Base-by-base conservation (phyloP, 208 protist genomes). In the Angomonas deanei region DNA sequence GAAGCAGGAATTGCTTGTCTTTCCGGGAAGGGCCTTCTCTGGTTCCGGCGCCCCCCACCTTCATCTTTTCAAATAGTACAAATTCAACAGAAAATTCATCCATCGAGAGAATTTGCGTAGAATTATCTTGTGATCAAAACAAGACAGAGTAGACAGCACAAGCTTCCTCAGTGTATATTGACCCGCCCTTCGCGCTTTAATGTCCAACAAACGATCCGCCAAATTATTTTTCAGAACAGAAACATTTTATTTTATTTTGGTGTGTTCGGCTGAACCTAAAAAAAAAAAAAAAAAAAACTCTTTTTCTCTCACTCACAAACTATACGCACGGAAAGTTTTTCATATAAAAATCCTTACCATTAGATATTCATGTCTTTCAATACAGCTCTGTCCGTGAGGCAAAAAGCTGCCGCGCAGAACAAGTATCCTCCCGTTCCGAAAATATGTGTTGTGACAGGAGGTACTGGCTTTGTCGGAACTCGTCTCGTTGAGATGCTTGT, bases 401-500 rank as follows among this genome's bases (percentile, higher is more conserved):
- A 96, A 63, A 61, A 55, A 42, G 75, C 67, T 38, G 82, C 91
- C 6, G 82, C 86, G 4, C 52, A 19, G 17, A 57, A 64, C 8
- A 61, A 59, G 10, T 93, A 94, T 50, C 82, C 80, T 11, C 59
- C 74, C 13, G 91, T 96, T 11, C 91, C 91, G n/a, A 89, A 88
- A 27, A 59, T 59, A 11, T 97, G 91, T 64, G 86, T 94, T 33
- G 93, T 98, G 8, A 98, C 96, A 2, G 94, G 96, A 13, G 93
- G 94, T 19, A 97, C 86, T 17, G 96, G 94, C n/a, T 97, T 98
- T 73, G 95, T 98, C 0, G 96, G 96, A 5, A 91, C 84, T 6
- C 93, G 96, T 17, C 68, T 98, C 36, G 92, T 97, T 1, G 94
- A 98, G 67, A 98, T 98, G 96, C 84, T 98, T 3, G 76, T 98